Conservation (phyloP, 225 moss, liverwort and hornwort genomes). For the Anthoceros angustus region DNA sequence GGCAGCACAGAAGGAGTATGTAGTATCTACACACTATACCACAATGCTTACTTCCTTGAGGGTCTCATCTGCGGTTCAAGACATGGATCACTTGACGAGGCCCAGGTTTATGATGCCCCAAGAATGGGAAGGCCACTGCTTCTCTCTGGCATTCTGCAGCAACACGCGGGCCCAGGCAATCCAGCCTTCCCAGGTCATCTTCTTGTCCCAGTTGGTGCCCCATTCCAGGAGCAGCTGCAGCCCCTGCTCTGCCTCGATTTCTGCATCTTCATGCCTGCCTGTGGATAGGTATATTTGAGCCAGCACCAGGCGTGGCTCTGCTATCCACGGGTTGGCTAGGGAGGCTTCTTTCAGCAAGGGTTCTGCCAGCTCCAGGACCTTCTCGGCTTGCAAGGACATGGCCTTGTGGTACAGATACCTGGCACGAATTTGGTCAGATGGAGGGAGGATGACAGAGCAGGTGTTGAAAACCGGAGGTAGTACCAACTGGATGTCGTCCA, state of each 20-base stretch:
- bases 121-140: constrained; percentile 36
- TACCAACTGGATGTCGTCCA: constrained; percentile 21
- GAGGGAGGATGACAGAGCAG: constrained; percentile 35
- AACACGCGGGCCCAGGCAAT: constrained; percentile 52
- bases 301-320: constrained; percentile 52
- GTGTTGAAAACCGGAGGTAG: constrained; percentile 42
- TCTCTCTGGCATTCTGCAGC: constrained; percentile 25
- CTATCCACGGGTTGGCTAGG: constrained; percentile 28
- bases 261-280: constrained; percentile 38
- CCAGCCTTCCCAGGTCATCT: constrained; percentile 88
- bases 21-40: no score
- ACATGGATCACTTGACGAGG: constrained; percentile 29
- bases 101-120: constrained; percentile 53
- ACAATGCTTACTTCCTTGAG: no score
- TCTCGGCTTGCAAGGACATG: constrained; percentile 14
- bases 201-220: constrained; percentile 81
- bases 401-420: constrained; percentile 62
- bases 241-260: constrained; percentile 32
- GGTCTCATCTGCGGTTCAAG: no score
- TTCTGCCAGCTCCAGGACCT: constrained; percentile 16
- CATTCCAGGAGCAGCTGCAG: constrained; percentile 52
- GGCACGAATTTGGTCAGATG: constrained; percentile 28
- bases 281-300: constrained; percentile 44
- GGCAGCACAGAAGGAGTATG: no score
- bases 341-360: constrained; percentile 27